phyloP scores from a whole-genome alignment of 2,329 filamentous ascomycete species.

The Scedosporium minutisporum region DNA sequence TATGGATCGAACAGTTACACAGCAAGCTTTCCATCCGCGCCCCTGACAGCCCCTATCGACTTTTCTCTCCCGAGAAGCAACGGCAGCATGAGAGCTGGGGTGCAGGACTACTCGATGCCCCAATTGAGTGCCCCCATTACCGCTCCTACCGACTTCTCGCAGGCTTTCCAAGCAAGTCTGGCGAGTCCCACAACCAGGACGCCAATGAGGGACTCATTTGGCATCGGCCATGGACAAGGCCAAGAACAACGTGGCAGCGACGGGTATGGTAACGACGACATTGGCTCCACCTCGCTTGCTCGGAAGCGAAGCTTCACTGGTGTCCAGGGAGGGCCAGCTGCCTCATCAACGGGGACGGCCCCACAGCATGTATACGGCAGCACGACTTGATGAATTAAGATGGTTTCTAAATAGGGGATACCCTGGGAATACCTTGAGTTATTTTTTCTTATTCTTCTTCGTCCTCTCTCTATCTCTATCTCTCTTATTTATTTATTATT shows the following conservation, averaged over 20 bases:
- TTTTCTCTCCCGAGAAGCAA: slow-evolving; percentile 38
- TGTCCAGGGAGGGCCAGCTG: neutral
- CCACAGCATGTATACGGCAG: slow-evolving; percentile 12
- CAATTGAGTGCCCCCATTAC: slow-evolving; percentile 47
- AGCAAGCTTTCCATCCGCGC: slow-evolving; percentile 42
- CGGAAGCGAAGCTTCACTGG: slow-evolving; percentile 28
- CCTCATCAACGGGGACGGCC: slow-evolving; percentile 10
- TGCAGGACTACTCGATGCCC: slow-evolving; percentile 40
- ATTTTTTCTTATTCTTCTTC: neutral
- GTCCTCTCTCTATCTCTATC: neutral
- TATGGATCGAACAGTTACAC: slow-evolving; percentile 35
- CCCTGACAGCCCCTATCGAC: slow-evolving; percentile 43
- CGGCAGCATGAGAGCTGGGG: slow-evolving; percentile 22
- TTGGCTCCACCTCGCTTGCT: slow-evolving; percentile 18
- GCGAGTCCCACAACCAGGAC: slow-evolving; percentile 26
- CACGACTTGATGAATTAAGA: slow-evolving; percentile 9
- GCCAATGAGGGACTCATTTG: slow-evolving; percentile 35
- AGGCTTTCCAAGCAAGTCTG: slow-evolving; percentile 35
- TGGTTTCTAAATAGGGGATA: neutral
- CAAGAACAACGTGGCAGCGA: slow-evolving; percentile 15
- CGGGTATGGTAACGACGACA: slow-evolving; percentile 17
- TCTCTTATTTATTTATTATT: neutral
- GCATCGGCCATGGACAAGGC: slow-evolving; percentile 13
- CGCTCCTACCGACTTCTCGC: slow-evolving; percentile 41
- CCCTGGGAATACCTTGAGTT: neutral